These are phyloP conservation scores for Polyporus tsugae DNA, from an alignment of 1,284 basidiomycete genomes.

Conservation along the genomic window DNA sequence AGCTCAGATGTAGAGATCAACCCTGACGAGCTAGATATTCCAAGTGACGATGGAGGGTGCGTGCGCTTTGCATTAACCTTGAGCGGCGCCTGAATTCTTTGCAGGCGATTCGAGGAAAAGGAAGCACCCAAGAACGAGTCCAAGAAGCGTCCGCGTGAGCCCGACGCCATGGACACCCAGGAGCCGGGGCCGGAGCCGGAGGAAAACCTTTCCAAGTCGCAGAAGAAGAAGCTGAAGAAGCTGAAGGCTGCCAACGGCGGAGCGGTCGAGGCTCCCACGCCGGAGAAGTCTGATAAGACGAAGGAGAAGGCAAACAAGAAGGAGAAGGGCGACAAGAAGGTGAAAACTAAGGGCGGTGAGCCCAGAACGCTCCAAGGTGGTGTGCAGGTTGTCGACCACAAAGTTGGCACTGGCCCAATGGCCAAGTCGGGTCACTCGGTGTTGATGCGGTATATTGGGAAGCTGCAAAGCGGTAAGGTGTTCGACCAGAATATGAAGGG, in stretches of 20 bases:
- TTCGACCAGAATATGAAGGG: slow-evolving; percentile 94
- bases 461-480: slow-evolving; percentile 84
- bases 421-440: slow-evolving; percentile 90
- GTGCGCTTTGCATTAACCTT: slow-evolving; percentile 26
- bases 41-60: slow-evolving; percentile 63
- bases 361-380: slow-evolving; percentile 72
- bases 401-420: slow-evolving; percentile 80
- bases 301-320: slow-evolving; percentile 42
- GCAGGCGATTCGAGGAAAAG: slow-evolving; percentile 65
- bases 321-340: slow-evolving; percentile 50
- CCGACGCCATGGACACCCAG: slow-evolving; percentile 55
- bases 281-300: slow-evolving; percentile 43
- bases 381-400: slow-evolving; percentile 82
- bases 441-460: slow-evolving; percentile 91
- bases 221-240: slow-evolving; percentile 81
- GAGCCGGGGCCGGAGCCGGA: slow-evolving; percentile 38
- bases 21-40: slow-evolving; percentile 60
- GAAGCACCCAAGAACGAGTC: slow-evolving; percentile 32
- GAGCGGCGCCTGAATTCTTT: slow-evolving; percentile 2
- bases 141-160: slow-evolving; percentile 71
- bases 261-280: slow-evolving; percentile 53
- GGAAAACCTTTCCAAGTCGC: slow-evolving; percentile 56
- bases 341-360: slow-evolving; percentile 49
- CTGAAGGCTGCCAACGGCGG: slow-evolving; percentile 70
- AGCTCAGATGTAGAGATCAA: slow-evolving; percentile 81